Conservation (phyloP, 2,329 filamentous ascomycete species). For the Lachnellula willkommii region DNA sequence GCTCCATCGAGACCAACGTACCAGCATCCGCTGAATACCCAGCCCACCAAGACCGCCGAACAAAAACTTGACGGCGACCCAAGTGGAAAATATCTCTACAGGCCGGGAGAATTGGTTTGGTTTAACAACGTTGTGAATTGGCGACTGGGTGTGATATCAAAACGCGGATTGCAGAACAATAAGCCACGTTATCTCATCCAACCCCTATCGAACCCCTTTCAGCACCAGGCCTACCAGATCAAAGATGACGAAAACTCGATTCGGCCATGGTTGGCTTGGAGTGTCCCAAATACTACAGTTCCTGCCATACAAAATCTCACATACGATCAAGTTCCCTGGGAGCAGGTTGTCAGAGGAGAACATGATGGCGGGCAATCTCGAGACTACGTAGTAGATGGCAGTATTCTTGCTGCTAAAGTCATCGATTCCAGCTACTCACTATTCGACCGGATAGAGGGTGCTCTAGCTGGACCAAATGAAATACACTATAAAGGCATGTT, state of each 20-base stretch:
- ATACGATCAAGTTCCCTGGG: slow-evolving; percentile 49
- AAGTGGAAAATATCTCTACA: slow-evolving; percentile 42
- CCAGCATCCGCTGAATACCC: slow-evolving; percentile 19
- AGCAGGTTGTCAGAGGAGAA: slow-evolving; percentile 36
- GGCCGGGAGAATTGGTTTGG: slow-evolving; percentile 53
- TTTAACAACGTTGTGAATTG: slow-evolving; percentile 47
- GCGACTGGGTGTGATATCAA: slow-evolving; percentile 47
- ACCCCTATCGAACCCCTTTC: slow-evolving; percentile 42
- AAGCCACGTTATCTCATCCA: slow-evolving; percentile 41
- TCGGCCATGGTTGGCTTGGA: slow-evolving; percentile 55
- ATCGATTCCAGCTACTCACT: slow-evolving; percentile 51
- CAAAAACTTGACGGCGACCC: slow-evolving; percentile 45
- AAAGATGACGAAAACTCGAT: slow-evolving; percentile 41
- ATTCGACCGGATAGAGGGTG: slow-evolving; percentile 41
- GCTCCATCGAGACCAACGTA: slow-evolving; percentile 2
- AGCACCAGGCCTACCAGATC: slow-evolving; percentile 35
- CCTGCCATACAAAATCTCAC: slow-evolving; percentile 35
- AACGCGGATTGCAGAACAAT: slow-evolving; percentile 37
- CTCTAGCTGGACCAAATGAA: slow-evolving; percentile 35
- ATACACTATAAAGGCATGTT: slow-evolving; percentile 49
- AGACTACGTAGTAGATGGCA: slow-evolving; percentile 50
- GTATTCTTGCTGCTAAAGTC: slow-evolving; percentile 51
- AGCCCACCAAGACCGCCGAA: slow-evolving; percentile 37
- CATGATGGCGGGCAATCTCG: slow-evolving; percentile 38
- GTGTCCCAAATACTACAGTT: slow-evolving; percentile 46